Evolutionary conservation across 768 basidiomycete species (phyloP), one percentile per base, ranked within the genome.

Genomic region (Melanogaster broomeanus): DNA sequence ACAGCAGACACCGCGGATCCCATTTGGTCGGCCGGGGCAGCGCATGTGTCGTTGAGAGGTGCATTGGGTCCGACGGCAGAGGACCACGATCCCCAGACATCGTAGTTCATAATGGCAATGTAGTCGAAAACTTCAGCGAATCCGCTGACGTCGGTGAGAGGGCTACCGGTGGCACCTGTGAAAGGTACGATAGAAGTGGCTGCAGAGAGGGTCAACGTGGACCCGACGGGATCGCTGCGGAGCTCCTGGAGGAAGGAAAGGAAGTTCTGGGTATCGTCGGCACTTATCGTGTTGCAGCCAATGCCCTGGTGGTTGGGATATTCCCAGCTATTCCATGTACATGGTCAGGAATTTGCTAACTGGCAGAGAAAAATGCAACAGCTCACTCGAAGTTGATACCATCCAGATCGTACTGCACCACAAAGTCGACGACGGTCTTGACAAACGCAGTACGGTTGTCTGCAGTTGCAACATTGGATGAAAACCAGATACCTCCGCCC

Each of bases 1-100:
- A 95, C 78, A 15, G 87, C 84, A 7, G 82, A 82, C 28, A 78
- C 76, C 3, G 86, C 92, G 55, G 90, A 93, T 6, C 92, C 90
- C n/a, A 72, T 66, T 47, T 82, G 85, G 55, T 85, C 75, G 5
- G 70, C 71, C 3, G 75, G 60, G 34, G 81, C 74, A 2, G 82
- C 80, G 66, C 93, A 94, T 2, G 78, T 78, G 68, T 94, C 85
- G 56, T 83, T 74, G 24, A 95, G 72, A 0, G 93, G 90, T 3
- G 93, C 83, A 64, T 89, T 90, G 9, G 93, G 81, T 4, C 91
- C 91, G 47, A 80, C 74, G 56, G 82, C 62, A 57, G 75, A 65
- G 34, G 73, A 73, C 65, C 76, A 76, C 27, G 74, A 70, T 9
- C 82, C 80, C 63, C 74, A 76, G 34, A 85, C 62, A 57, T 85